Conservation (phyloP, 2,329 filamentous ascomycete genomes). For the Nemania abortiva region DNA sequence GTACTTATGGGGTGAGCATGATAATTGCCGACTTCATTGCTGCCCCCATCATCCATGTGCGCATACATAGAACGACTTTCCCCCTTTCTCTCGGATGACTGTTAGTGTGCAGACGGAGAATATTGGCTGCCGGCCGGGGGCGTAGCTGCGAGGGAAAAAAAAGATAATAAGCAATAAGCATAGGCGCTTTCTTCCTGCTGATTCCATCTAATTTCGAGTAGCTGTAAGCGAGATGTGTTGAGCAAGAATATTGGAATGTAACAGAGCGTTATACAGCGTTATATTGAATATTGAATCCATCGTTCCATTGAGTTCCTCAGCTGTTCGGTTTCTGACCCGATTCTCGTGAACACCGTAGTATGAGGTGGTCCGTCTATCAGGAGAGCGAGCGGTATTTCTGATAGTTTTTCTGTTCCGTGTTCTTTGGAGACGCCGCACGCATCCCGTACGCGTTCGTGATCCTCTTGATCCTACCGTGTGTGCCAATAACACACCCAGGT, state of each 20-base stretch:
- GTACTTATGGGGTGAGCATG: slow-evolving; percentile 33
- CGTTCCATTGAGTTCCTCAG: slow-evolving; percentile 30
- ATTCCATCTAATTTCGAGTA: slow-evolving; percentile 33
- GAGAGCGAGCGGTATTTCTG: slow-evolving; percentile 25
- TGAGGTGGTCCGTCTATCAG: slow-evolving; percentile 34
- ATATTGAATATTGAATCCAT: slow-evolving; percentile 34
- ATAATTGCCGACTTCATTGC: slow-evolving; percentile 24
- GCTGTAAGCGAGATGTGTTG: slow-evolving; percentile 31
- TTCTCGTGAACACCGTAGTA: slow-evolving; percentile 12
- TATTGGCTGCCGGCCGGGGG: slow-evolving; percentile 35
- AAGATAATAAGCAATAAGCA: slow-evolving; percentile 18
- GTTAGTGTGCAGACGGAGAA: slow-evolving; percentile 35
- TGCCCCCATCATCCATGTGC: no score
- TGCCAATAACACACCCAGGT: slow-evolving; percentile 6
- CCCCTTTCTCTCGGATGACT: slow-evolving; percentile 23
- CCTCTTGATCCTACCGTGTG: neutral
- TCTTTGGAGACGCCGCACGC: neutral
- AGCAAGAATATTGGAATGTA: slow-evolving; percentile 26
- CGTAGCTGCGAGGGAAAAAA: slow-evolving; percentile 7
- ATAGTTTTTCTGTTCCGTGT: neutral
- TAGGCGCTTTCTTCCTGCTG: slow-evolving; percentile 9
- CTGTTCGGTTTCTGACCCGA: slow-evolving; percentile 16
- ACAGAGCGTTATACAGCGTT: slow-evolving; percentile 22
- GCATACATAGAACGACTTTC: slow-evolving; percentile 26
- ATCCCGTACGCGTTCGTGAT: slow-evolving; percentile 14